Base-by-base conservation (phyloP, 2,329 filamentous ascomycete species). In the Aspergillus ustus region DNA sequence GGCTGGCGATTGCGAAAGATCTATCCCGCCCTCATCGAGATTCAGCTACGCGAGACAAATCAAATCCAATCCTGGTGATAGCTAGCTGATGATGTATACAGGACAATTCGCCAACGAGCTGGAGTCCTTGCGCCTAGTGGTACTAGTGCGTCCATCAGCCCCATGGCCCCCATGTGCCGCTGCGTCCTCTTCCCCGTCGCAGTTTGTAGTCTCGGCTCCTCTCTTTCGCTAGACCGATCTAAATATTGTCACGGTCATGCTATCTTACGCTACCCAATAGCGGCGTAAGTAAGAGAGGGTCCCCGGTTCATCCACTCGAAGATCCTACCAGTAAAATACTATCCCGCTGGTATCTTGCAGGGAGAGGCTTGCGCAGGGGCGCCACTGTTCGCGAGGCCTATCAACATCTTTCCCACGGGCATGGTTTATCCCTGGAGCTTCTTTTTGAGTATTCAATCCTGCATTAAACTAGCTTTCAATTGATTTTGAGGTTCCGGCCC, bases 31-130 rank as follows among this genome's bases (percentile, higher is more conserved):
- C 37, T 53, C 31, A 31, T 53, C 37, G 3, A 22, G 31, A 48
- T 53, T 43, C 28, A 53, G 52, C 31, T n/a, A 43, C 15, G 49
- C 29, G 15, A 53, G 52, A 54, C 49, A 37, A 49, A 48, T 28
- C 46, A 29, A 37, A 22, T 25, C 40, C 31, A 63, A 29, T 31
- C 46, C 46, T 28, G 43, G 44, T 49, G 56, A 51, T 57, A 45
- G 59, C 45, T 34, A 46, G 34, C 44, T 62, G 53, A 60, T 52
- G 46, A 60, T 62, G 48, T 60, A 62, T 58, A 64, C 53, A 57
- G 43, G 43, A 49, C 43, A 45, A 25, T 29, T 17, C 17, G 31
- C 48, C 19, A 31, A 37, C 29, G 17, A 7, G 20, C 55, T 49
- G 22, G 29, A 25, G 52, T 49, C 28, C 25, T 19, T 40, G 19